Evolutionary conservation across 2,329 filamentous ascomycete genomes (phyloP).

Genomic region (Lecanosticta acicola): DNA sequence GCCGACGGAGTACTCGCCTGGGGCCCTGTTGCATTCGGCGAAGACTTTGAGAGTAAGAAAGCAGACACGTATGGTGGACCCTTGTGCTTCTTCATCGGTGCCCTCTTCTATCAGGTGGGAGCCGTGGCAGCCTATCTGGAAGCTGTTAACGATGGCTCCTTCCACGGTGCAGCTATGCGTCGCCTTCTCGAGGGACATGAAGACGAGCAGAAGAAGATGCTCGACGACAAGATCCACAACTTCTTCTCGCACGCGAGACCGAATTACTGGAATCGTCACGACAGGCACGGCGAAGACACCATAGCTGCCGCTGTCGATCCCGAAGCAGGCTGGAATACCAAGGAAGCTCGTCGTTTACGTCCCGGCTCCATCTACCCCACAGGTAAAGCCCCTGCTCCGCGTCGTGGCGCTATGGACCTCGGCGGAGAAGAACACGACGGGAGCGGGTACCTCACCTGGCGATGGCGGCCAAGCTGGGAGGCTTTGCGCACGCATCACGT

Average conservation of each 20-base stretch:
- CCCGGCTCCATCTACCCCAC: conserved; percentile 17
- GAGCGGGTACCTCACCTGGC: conserved; percentile 11
- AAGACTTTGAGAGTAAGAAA: conserved; percentile 11
- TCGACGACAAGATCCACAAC: conserved; percentile 25
- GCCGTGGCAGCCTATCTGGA: conserved; percentile 28
- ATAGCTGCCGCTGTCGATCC: conserved; percentile 9
- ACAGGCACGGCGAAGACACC: conserved; percentile 6
- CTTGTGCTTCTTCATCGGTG: conserved; percentile 26
- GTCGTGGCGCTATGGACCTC: conserved; percentile 16
- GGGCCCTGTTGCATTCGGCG: conserved; percentile 19
- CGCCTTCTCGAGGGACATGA: conserved; percentile 25
- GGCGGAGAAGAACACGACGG: conserved; percentile 9
- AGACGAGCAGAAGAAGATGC: conserved; percentile 23
- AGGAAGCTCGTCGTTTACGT: conserved; percentile 12
- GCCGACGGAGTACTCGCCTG: conserved; percentile 22
- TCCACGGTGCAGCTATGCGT: conserved; percentile 26
- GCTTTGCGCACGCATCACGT: conserved; percentile 24
- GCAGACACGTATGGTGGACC: conserved; percentile 20
- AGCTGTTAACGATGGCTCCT: conserved; percentile 29
- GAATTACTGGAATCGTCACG: conserved; percentile 1
- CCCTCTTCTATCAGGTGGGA: conserved; percentile 26
- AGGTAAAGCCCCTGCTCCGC: conserved; percentile 12
- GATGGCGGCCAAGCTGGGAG: conserved; percentile 22
- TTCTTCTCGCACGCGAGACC: conserved; percentile 11
- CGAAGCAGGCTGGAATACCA: conserved; percentile 18